These are phyloP conservation scores for Pseudomicrostroma phylloplanum DNA, from an alignment of 1,284 basidiomycete genomes.

Conservation along the genomic window DNA sequence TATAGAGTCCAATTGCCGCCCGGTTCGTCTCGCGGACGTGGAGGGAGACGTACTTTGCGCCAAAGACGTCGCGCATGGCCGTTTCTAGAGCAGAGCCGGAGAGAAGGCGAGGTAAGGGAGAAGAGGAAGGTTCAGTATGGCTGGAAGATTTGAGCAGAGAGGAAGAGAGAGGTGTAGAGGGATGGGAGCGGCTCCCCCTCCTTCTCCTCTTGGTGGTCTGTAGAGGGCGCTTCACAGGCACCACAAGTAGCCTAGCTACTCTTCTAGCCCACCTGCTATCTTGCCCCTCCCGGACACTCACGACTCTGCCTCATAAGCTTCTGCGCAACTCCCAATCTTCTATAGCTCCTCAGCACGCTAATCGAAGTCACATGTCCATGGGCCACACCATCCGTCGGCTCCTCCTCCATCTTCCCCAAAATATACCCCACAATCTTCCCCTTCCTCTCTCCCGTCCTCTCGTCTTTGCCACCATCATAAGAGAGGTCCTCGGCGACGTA, in stretches of 20 bases:
- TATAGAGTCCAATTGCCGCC: constrained; percentile 47
- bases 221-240: background rate
- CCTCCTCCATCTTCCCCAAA: constrained; percentile 72
- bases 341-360: constrained; percentile 44
- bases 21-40: constrained; percentile 49
- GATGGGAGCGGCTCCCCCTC: background rate
- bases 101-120: background rate
- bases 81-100: constrained; percentile 34
- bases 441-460: constrained; percentile 53
- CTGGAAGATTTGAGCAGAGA: background rate
- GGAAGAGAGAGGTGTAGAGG: background rate
- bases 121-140: background rate
- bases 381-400: constrained; percentile 46
- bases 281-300: constrained; percentile 27
- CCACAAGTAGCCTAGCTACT: no score
- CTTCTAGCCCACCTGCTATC: no score
- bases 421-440: constrained; percentile 91
- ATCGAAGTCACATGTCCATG: constrained; percentile 51
- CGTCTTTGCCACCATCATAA: no score
- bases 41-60: constrained; percentile 44
- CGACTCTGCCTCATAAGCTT: constrained; percentile 50
- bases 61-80: constrained; percentile 48
- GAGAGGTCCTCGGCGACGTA: constrained; percentile 77
- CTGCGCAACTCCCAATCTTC: constrained; percentile 45
- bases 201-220: background rate